Evolutionary conservation across 2,329 filamentous ascomycete species (phyloP), one percentile per base, ranked within the genome.

Genomic region (Tympanopsis confertula): DNA sequence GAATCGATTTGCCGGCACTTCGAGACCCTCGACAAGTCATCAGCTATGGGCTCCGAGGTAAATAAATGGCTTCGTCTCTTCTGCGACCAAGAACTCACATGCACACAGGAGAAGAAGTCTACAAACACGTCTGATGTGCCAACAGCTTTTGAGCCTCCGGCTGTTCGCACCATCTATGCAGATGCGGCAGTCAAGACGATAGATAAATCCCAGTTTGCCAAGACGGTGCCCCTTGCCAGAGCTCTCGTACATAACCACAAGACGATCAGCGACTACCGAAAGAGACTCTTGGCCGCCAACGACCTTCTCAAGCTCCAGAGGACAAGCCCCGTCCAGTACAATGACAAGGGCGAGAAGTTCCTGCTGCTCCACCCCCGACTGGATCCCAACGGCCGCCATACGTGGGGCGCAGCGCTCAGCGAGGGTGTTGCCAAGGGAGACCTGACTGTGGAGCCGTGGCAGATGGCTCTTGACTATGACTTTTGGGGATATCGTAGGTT

Each of bases 181-280:
- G n/a, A n/a, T n/a, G n/a, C n/a, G n/a, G 78, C 81, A 42, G 84
- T 86, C 65, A 78, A 78, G 53, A 72, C 74, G 36, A 75, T 98
- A 45, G 88, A 98, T 62, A 79, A 85, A 47, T 71, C 80, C 13
- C 79, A 93, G 45, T 96, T 96, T 64, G 68, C 74, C 38, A 86
- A 81, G 56, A 83, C 70, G 1, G 63, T 94, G 39, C 78, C 81
- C 18, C 66, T 89, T 18, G 74, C 86, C 5, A 88, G 87, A 3
- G 89, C 87, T 5, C 74, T 82, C 26, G 67, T 96, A 33, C 72
- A 75, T 45, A 82, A 91, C 53, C 73, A 73, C 42, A 82, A 76
- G 47, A 74, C 86, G 49, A 86, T 96, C 39, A 71, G 80, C 18
- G 71, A 68, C 45, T 79, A 84, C 54, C 74, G 84, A 44, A 76